phyloP scores from a whole-genome alignment of 345 rosid species.

The Rubroshorea leprosula region DNA sequence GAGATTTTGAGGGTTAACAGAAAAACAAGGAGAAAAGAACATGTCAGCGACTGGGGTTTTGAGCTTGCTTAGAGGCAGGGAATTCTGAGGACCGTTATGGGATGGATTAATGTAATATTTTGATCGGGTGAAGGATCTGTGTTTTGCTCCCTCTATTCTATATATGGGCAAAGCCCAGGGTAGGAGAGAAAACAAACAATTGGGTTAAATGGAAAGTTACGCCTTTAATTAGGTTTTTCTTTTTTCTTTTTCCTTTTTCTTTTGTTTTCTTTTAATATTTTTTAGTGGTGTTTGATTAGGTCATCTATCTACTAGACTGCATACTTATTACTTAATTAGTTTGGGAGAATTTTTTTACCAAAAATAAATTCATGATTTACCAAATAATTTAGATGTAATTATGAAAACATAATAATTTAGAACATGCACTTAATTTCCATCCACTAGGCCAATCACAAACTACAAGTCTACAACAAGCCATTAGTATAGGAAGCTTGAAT shows the following conservation, averaged over 20 bases:
- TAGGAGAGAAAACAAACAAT: not conserved
- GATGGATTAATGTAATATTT: constrained; percentile 16
- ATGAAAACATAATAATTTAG: no score
- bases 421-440: no score
- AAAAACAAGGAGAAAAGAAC: constrained; percentile 49
- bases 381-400: no score
- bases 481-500: no score
- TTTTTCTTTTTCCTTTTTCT: not conserved
- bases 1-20: constrained; percentile 11
- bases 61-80: constrained; percentile 56
- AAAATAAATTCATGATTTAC: no score
- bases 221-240: constrained; percentile 5
- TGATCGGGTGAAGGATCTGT: constrained; percentile 31
- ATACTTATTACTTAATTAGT: no score
- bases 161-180: not conserved
- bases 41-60: constrained; percentile 40
- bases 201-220: constrained; percentile 23
- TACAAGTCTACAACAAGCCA: no score
- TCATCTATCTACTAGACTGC: no score
- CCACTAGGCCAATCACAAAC: no score
- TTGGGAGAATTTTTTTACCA: no score
- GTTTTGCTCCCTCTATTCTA: not conserved
- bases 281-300: no score
- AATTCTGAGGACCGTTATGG: constrained; percentile 47
- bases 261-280: no score